phyloP scores from a whole-genome alignment of 2,329 filamentous ascomycete genomes.

The Diatrype stigma region DNA sequence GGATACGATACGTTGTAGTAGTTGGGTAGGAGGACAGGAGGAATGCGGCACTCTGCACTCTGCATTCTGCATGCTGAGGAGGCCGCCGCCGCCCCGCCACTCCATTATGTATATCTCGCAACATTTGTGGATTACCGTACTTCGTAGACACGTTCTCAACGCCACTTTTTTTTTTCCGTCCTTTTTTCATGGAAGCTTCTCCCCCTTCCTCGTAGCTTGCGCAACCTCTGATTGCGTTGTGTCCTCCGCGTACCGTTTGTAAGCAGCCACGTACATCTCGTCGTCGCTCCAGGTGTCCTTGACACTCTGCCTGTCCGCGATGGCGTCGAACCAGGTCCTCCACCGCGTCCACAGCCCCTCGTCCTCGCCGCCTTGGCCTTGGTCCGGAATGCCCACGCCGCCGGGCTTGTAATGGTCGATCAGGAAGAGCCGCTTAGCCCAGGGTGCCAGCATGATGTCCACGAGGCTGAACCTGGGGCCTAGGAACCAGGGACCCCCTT shows the following conservation, averaged over 20 bases:
- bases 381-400: conserved; percentile 41
- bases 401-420: conserved; percentile 70
- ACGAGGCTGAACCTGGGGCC: conserved; percentile 61
- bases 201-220: conserved; percentile 59
- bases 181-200: conserved; percentile 52
- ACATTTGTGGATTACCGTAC: no score
- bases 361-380: conserved; percentile 35
- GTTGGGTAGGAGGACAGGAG: no score
- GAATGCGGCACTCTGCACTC: no score
- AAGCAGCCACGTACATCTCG: conserved; percentile 64
- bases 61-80: no score
- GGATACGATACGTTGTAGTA: no score
- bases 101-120: no score
- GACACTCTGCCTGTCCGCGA: conserved; percentile 58
- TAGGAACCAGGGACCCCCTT: conserved; percentile 61
- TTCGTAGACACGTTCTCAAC: no score
- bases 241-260: conserved; percentile 63
- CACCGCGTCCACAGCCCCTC: conserved; percentile 61
- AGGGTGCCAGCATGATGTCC: conserved; percentile 69
- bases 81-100: no score
- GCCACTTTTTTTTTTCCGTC: no score
- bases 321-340: conserved; percentile 58
- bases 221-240: conserved; percentile 58
- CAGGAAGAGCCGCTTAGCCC: conserved; percentile 67
- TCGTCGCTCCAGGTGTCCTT: conserved; percentile 64